Percentiles rank a stretch among this genome's conserved stretches.
phyloP scores from a whole-genome alignment of 2,329 filamentous ascomycete species.

The Fusarium staphyleae region DNA sequence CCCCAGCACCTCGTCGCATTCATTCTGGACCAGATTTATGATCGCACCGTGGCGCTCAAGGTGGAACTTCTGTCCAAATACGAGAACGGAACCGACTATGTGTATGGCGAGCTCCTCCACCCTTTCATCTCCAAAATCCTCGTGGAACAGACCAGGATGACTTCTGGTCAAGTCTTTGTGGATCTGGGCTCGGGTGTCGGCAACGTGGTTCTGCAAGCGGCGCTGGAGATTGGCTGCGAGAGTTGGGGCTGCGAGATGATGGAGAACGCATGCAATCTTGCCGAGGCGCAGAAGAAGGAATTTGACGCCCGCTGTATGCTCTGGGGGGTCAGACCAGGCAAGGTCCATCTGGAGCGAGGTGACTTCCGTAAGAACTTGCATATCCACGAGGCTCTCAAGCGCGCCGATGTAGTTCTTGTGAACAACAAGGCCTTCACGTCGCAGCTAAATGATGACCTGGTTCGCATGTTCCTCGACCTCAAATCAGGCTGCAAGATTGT shows the following conservation, averaged over 20 bases:
- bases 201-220: conserved; percentile 93
- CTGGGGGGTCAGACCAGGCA: conserved; percentile 85
- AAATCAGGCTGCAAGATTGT: conserved; percentile 91
- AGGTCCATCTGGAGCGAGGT: conserved; percentile 80
- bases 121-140: conserved; percentile 86
- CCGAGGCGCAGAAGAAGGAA: conserved; percentile 79
- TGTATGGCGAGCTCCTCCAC: conserved; percentile 91
- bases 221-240: conserved; percentile 90
- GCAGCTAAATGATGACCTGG: conserved; percentile 81
- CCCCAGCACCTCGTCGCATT: conserved; percentile 77
- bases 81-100: conserved; percentile 88
- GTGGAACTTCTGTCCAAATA: conserved; percentile 86
- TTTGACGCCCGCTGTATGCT: conserved; percentile 85
- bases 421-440: conserved; percentile 98
- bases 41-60: conserved; percentile 88
- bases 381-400: conserved; percentile 76
- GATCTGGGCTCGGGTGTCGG: conserved; percentile 96
- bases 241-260: conserved; percentile 98
- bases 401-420: conserved; percentile 93
- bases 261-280: conserved; percentile 85
- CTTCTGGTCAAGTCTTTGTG: conserved; percentile 85
- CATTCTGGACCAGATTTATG: conserved; percentile 87
- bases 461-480: conserved; percentile 90
- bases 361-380: conserved; percentile 79
- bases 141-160: conserved; percentile 75